Base-by-base conservation (phyloP, 1,284 basidiomycete species). In the Malassezia equina region DNA sequence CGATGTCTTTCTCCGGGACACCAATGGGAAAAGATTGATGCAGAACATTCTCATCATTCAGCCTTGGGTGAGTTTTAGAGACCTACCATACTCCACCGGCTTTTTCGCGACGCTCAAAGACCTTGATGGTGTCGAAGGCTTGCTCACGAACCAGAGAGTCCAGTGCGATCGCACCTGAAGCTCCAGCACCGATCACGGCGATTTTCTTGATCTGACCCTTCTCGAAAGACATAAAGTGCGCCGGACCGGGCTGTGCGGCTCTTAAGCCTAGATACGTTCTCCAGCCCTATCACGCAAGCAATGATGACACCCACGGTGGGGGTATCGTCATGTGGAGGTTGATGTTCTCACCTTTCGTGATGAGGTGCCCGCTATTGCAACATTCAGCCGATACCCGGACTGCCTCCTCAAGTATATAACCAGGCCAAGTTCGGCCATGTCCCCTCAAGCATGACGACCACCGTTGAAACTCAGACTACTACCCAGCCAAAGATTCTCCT, bases 91-190 rank as follows among this genome's bases (percentile, higher is more conserved):
- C 34, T n/a, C 47, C 47, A 9, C 47, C 47, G 11, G 47, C 47
- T 12, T 23, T 27, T 23, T 48, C 47, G 15, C 47, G 47, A n/a
- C 47, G 47, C 19, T 48, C 47, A 48, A 48, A 48, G n/a, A 39
- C 33, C 17, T 27, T 24, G 17, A 48, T 27, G 7, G 17, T 36
- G 7, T 48, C 47, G 31, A 48, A 48, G 7, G 24, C 47, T 19
- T 40, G 33, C 28, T 48, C 47, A 15, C 47, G 47, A 5, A 48
- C 34, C 3, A 40, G 25, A n/a, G 25, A 11, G 27, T 48, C 47
- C 9, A 48, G 34, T 7, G 47, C 34, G 4, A 40, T 40, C 4
- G 36, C 47, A n/a, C 47, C 47, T 2, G 47, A 27, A 1, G 47
- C 24, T 4, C 47, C 47, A 12, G 47, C 47, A 17, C 47, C 47